Conservation (phyloP, 1,284 basidiomycete genomes). For the Porodaedalea pini region DNA sequence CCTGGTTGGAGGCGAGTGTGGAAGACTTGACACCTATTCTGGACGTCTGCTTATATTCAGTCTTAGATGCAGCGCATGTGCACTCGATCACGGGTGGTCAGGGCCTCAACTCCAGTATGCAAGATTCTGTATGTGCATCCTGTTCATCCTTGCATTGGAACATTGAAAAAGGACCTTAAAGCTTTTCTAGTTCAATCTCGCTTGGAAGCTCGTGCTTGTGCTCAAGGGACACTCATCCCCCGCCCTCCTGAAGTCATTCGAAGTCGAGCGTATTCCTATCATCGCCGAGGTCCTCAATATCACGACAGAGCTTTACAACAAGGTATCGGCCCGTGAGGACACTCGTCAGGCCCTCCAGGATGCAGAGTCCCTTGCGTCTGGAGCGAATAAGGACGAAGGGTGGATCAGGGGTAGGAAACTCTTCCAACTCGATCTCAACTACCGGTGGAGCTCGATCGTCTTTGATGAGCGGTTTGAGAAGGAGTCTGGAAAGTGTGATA, state of each 20-base stretch:
- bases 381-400: too few relatives aligned
- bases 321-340: too few relatives aligned
- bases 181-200: too few relatives aligned
- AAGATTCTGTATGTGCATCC: too few relatives aligned
- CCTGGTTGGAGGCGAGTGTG: constrained; percentile 32
- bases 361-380: too few relatives aligned
- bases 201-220: constrained; percentile 36
- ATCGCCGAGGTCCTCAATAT: constrained; percentile 36
- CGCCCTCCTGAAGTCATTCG: constrained; percentile 35
- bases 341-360: neutral
- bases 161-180: too few relatives aligned
- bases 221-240: constrained; percentile 31
- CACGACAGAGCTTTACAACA: neutral
- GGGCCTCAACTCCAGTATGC: constrained; percentile 42
- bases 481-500: neutral
- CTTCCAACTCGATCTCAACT: too few relatives aligned
- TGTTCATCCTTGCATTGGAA: constrained; percentile 5
- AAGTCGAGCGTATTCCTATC: constrained; percentile 36
- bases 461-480: constrained; percentile 18
- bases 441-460: too few relatives aligned
- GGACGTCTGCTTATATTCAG: too few relatives aligned
- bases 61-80: constrained; percentile 40
- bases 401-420: constrained; percentile 10
- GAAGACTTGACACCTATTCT: neutral
- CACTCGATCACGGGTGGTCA: constrained; percentile 46